Evolutionary conservation across 345 rosid genomes (phyloP), one percentile per base, ranked within the genome.

Genomic region (Populus deltoides): DNA sequence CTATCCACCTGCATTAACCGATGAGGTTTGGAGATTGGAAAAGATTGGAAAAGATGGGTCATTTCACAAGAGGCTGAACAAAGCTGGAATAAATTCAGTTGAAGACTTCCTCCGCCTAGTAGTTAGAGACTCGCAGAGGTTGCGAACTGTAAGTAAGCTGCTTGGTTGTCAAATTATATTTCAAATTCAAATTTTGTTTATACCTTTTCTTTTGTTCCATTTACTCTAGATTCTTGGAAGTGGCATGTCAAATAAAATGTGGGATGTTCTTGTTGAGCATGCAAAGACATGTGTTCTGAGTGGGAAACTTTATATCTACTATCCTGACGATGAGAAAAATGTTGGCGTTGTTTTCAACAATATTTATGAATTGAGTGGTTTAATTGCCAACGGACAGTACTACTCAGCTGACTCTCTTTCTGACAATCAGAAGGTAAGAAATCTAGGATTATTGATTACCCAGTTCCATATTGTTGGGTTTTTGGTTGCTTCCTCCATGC

Each of bases 241-340:
- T 75, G 98, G 99, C 63, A 96, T 96, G 99, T 97, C 99, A 25
- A 97, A 97, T 80, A 92, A 95, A 86, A 97, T 94, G 99, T 97
- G 99, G 99, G 98, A 94, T 73, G 84, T 91, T 74, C 95, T 97
- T 20, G 81, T 91, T 63, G 99, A 97, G 78, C 99, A 97, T 87
- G 93, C 98, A 12, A 97, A 90, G 83, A 92, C 99, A 41, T 97
- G 98, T 80, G 90, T 88, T 45, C 81, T 90, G 77, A 87, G 92
- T 78, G 97, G 90, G 86, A 94, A 88, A 78, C 88, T 90, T 75
- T 97, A 92, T 62, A 92, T 94, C 41, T 93, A 93, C 78, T 90
- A 94, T 80, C 91, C 95, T 0, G 95, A 90, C 53, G 92, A 88
- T 77, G 84, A 81, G 1, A 83, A 85, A 81, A 84, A 71, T 66